A percentile compares a stretch with the other conserved stretches of the same genome.
Evolutionary conservation across 331 rosid species (phyloP).

Genomic region (Erythrophleum ivorense): DNA sequence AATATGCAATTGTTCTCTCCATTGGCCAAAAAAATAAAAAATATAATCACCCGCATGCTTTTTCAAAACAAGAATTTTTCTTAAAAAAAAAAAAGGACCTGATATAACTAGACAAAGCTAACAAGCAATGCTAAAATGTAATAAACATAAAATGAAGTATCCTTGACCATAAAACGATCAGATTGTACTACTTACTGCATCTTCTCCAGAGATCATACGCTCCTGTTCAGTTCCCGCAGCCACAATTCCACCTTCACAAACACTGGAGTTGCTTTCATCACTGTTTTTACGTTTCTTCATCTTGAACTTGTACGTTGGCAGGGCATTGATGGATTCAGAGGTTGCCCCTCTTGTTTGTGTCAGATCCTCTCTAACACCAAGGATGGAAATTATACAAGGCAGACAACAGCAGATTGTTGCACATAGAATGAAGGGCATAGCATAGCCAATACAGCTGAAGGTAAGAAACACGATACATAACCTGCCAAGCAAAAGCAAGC

Average conservation of each 20-base stretch:
- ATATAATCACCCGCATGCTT: slow-evolving; percentile 10
- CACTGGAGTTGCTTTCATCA: slow-evolving; percentile 58
- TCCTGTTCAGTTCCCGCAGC: slow-evolving; percentile 95
- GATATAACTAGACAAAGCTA: slow-evolving; percentile 5
- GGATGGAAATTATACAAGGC: slow-evolving; percentile 94
- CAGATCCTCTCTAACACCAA: slow-evolving; percentile 91
- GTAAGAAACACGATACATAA: slow-evolving; percentile 93
- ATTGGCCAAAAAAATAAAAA: background rate
- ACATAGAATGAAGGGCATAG: slow-evolving; percentile 98
- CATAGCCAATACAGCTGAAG: slow-evolving; percentile 95
- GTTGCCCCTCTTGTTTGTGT: slow-evolving; percentile 91
- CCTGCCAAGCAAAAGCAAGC: slow-evolving; percentile 62
- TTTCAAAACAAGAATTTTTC: background rate
- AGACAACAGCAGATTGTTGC: slow-evolving; percentile 98
- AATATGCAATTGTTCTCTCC: slow-evolving; percentile 9
- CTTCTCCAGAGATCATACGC: slow-evolving; percentile 91
- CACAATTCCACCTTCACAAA: slow-evolving; percentile 78
- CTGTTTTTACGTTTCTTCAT: slow-evolving; percentile 70
- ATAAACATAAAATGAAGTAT: slow-evolving; percentile 17
- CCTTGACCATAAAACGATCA: slow-evolving; percentile 34
- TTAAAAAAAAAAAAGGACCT: background rate
- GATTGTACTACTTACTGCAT: slow-evolving; percentile 72
- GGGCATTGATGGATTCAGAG: slow-evolving; percentile 80
- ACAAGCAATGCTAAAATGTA: slow-evolving; percentile 7
- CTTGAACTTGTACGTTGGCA: slow-evolving; percentile 93